Conservation (phyloP, 108 stramenopile species). For the Aurantiochytrium sp. region DNA sequence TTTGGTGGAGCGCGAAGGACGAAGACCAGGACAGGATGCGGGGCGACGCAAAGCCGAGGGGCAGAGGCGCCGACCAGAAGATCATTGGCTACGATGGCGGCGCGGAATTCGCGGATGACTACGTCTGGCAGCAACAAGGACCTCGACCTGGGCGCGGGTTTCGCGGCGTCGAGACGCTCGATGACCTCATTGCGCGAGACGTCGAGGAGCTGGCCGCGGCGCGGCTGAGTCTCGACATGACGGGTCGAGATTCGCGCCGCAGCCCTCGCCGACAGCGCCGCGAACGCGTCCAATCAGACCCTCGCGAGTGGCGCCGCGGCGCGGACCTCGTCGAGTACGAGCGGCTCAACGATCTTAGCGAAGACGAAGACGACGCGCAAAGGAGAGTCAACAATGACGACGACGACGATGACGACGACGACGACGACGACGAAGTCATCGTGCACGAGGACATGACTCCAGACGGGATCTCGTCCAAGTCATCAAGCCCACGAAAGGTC, state of each 20-base stretch:
- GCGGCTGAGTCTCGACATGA: background rate
- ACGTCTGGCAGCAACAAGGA: background rate
- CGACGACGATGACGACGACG: background rate
- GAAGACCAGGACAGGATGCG: too few relatives aligned
- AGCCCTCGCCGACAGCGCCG: background rate
- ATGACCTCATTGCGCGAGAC: background rate
- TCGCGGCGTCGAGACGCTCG: background rate
- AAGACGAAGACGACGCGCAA: background rate
- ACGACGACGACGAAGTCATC: background rate
- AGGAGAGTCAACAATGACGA: too few relatives aligned
- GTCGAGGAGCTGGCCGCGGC: slow-evolving; percentile 4
- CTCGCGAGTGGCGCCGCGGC: too few relatives aligned
- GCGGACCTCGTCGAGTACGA: background rate
- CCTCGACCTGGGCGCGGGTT: background rate
- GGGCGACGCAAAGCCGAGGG: too few relatives aligned
- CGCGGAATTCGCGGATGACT: background rate
- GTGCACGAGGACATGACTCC: background rate
- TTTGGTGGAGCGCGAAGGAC: too few relatives aligned
- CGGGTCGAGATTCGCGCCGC: background rate
- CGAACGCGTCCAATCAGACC: background rate
- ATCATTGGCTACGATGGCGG: too few relatives aligned
- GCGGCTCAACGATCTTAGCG: background rate
- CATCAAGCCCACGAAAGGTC: background rate
- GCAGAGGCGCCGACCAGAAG: too few relatives aligned
- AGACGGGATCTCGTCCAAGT: background rate